Conservation (phyloP, 129 eudicot genomes). For the Pittosporum tobira region DNA sequence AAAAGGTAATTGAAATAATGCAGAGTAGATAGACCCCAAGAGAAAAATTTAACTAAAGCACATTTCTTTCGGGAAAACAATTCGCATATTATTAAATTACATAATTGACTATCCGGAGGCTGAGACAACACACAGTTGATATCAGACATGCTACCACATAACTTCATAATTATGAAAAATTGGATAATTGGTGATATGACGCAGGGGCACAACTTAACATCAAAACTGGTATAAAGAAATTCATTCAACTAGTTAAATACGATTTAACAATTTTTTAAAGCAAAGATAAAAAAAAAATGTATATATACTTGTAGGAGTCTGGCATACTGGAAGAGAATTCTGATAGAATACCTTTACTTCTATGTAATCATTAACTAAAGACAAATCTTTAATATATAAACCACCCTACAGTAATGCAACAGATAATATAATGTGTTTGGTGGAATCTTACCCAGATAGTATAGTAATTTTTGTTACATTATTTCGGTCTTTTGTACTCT, state of each 20-base stretch:
- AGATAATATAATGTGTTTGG: background rate
- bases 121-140: background rate
- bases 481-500: constrained; percentile 14
- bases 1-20: background rate
- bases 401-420: background rate
- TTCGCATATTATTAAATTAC: background rate
- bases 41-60: background rate
- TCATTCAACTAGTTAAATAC: no score
- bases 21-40: background rate
- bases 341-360: background rate
- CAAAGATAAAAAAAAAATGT: no score
- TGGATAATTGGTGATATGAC: no score
- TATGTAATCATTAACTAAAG: background rate
- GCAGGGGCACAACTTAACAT: no score
- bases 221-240: no score
- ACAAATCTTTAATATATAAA: background rate
- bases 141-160: background rate
- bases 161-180: no score
- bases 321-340: background rate
- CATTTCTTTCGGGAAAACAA: background rate
- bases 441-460: background rate
- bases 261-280: no score
- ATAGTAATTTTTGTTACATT: constrained; percentile 1
- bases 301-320: background rate
- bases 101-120: background rate